Conservation (phyloP, 2,329 filamentous ascomycete genomes). For the Penicillium sp. region DNA sequence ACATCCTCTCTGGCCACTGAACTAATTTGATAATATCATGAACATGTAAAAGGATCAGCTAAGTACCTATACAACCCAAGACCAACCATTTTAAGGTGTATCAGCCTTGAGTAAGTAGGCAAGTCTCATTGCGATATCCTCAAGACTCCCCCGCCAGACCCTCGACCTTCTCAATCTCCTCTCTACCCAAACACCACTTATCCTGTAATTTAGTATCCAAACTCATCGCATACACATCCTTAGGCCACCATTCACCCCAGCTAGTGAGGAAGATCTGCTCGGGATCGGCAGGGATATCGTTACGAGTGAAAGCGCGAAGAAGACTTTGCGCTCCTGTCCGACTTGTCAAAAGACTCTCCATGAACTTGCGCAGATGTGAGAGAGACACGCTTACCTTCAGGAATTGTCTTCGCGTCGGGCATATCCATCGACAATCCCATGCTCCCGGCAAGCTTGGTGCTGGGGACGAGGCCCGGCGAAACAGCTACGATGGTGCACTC, state of each 20-base stretch:
- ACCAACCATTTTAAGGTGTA: neutral
- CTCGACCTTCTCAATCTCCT: conserved; percentile 26
- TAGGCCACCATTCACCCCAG: conserved; percentile 34
- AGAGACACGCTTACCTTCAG: conserved; percentile 19
- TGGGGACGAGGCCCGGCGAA: conserved; percentile 24
- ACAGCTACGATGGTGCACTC: conserved; percentile 26
- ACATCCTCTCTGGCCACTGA: neutral
- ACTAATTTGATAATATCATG: neutral
- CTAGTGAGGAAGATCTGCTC: conserved; percentile 31
- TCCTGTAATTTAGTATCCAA: conserved; percentile 23
- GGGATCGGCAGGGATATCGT: conserved; percentile 23
- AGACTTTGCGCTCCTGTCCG: conserved; percentile 25
- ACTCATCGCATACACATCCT: conserved; percentile 25
- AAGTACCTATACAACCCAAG: neutral
- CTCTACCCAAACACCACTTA: conserved; percentile 28
- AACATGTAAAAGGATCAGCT: neutral
- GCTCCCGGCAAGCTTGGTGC: conserved; percentile 22
- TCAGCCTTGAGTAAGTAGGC: neutral
- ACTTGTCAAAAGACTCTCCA: neutral
- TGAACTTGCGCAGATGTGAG: neutral
- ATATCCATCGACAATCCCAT: conserved; percentile 24
- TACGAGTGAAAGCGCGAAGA: conserved; percentile 21
- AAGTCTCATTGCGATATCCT: neutral
- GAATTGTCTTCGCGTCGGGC: conserved; percentile 28
- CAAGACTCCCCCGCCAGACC: conserved; percentile 4